Conservation (phyloP, 2,329 filamentous ascomycete genomes). For the Trichoderma afroharzianum region DNA sequence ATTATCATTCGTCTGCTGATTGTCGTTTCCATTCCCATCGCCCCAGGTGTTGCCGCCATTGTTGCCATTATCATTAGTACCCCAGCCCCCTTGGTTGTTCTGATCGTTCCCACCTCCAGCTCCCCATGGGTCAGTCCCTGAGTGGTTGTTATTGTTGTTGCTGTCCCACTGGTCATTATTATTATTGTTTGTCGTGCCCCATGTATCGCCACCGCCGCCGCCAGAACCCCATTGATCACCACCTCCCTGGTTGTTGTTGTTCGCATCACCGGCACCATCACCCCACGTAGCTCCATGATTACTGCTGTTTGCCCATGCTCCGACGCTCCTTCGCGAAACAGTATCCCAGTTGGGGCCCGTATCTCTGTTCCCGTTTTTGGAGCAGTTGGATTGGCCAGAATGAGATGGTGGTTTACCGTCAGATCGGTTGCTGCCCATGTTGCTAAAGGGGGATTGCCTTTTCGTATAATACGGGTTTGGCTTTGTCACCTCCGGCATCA, state of each 20-base stretch:
- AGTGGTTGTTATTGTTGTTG: neutral
- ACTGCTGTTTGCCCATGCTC: slow-evolving; percentile 9
- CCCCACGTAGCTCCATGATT: slow-evolving; percentile 1
- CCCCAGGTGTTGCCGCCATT: slow-evolving; percentile 2
- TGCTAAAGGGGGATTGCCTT: slow-evolving; percentile 22
- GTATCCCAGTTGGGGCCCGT: neutral
- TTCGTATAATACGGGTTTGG: slow-evolving; percentile 14
- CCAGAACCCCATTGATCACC: neutral
- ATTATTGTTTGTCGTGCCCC: slow-evolving; percentile 2
- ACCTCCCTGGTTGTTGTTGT: neutral
- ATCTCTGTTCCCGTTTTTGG: slow-evolving; percentile 13
- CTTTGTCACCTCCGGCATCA: slow-evolving; percentile 9
- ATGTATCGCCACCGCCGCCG: neutral
- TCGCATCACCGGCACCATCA: neutral
- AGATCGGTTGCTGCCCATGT: slow-evolving; percentile 18
- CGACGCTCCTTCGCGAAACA: neutral
- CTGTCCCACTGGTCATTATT: neutral
- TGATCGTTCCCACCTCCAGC: neutral
- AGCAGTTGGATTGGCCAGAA: neutral
- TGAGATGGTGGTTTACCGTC: slow-evolving; percentile 7
- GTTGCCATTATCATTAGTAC: neutral
- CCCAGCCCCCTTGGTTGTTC: neutral
- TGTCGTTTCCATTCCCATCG: neutral
- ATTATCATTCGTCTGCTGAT: neutral
- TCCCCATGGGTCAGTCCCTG: neutral